A percentile compares a stretch with the other conserved stretches of the same genome.
Conservation (phyloP, 331 rosid genomes). For the Malus hybrid region DNA sequence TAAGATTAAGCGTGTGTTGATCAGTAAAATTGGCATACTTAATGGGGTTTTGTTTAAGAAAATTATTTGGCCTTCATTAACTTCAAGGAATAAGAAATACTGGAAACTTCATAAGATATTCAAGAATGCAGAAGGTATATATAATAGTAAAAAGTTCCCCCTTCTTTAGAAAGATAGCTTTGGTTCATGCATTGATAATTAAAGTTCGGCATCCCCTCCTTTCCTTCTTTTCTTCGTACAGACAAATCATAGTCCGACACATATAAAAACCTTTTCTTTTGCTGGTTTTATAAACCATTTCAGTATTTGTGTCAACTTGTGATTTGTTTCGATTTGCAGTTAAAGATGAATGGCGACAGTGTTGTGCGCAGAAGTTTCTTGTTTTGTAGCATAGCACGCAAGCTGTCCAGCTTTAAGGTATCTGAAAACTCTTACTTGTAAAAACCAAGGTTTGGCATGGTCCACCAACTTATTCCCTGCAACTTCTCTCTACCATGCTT, state of each 20-base stretch:
- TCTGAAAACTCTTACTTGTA: conserved; percentile 14
- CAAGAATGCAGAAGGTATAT: not conserved
- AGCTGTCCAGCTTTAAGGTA: conserved; percentile 35
- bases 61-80: not conserved
- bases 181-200: not conserved
- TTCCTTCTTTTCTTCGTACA: not conserved
- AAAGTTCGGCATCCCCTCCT: not conserved
- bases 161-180: too few relatives aligned
- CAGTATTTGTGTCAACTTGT: too few relatives aligned
- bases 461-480: conserved; percentile 17
- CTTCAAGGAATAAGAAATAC: not conserved
- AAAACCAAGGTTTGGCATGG: conserved; percentile 28
- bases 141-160: not conserved
- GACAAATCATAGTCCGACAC: too few relatives aligned
- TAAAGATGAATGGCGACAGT: too few relatives aligned
- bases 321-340: too few relatives aligned
- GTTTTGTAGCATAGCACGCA: conserved; percentile 6
- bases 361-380: not conserved
- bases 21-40: not conserved
- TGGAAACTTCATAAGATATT: not conserved
- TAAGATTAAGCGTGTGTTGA: not conserved
- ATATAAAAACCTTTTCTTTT: too few relatives aligned
- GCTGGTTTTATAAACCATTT: not conserved
- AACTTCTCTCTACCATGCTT: conserved; percentile 7
- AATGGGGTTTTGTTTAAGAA: not conserved